Evolutionary conservation across 2,329 filamentous ascomycete genomes (phyloP), one percentile per base, ranked within the genome.

Genomic region (Diaporthe sp.): DNA sequence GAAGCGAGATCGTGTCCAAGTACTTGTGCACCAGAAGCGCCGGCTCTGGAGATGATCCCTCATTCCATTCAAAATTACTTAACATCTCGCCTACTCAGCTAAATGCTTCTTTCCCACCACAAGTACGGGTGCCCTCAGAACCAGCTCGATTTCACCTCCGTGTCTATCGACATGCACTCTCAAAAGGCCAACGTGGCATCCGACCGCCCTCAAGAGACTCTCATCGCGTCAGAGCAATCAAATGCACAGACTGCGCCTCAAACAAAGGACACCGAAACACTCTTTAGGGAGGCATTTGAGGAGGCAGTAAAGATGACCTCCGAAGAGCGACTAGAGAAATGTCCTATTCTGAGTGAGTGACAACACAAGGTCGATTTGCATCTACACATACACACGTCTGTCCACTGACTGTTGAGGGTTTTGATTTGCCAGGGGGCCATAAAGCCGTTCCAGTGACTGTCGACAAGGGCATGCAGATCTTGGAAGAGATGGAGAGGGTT

Each of bases 391-490:
- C 10, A 17, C 1, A 22, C 7, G 44, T 49, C 44, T 22, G 19
- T 19, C 44, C 19, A 19, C 44, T 49, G 19, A 49, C 17, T 49
- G 19, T 49, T 17, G 13, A 49, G 17, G 7, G 19, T 9, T 22
- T 49, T 9, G 7, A 22, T 22, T 2, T 22, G 6, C 19, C 44
- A 49, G 19, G 1, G 19, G 22, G 6, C 19, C 0, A 0, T 0
- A 22, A 19, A 22, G 44, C 7, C 17, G 44, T 3, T 1, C 6
- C 44, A 7, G 44, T 49, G 19, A 22, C 17, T 22, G 17, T 22
- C 17, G 44, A 49, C 44, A 22, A 9, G 44, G 44, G 44, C 22
- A 49, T 49, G 44, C 19, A 49, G 44, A 49, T 49, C 19, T 49
- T 49, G 17, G 44, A 49, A 4, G 44, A 49, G 17, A 49, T 49